Conservation (phyloP, 2,329 filamentous ascomycete species). For the Acrocalymma vagum region DNA sequence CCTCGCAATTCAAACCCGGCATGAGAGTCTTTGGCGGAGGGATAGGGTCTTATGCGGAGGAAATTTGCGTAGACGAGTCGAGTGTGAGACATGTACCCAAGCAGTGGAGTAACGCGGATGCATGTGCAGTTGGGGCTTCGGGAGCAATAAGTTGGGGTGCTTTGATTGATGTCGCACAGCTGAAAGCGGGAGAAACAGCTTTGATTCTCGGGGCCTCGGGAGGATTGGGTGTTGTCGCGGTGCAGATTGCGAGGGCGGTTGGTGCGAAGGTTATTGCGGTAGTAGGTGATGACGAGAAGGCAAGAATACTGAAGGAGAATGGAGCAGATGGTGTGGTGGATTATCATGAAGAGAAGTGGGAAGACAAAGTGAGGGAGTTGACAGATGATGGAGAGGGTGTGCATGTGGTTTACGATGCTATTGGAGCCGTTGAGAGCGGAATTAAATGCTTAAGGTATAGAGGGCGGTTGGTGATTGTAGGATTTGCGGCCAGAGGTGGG, state of each 20-base stretch:
- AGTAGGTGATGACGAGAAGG: conserved; percentile 58
- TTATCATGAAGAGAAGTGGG: conserved; percentile 57
- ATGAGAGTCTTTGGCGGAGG: conserved; percentile 63
- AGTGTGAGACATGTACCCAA: conserved; percentile 56
- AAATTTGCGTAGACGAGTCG: conserved; percentile 53
- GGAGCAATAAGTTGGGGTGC: conserved; percentile 65
- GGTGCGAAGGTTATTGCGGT: conserved; percentile 65
- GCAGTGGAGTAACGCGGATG: conserved; percentile 56
- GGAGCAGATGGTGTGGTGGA: conserved; percentile 56
- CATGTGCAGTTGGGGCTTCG: conserved; percentile 63
- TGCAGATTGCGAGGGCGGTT: conserved; percentile 62
- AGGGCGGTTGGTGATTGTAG: conserved; percentile 64
- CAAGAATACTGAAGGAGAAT: conserved; percentile 47
- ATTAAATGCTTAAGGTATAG: conserved; percentile 63
- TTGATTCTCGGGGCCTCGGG: conserved; percentile 66
- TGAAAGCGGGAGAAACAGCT: conserved; percentile 59
- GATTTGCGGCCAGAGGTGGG: conserved; percentile 64
- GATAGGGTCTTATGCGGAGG: conserved; percentile 63
- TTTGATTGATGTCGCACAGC: conserved; percentile 51
- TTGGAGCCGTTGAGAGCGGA: conserved; percentile 64
- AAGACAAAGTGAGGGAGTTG: conserved; percentile 57
- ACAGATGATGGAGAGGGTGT: conserved; percentile 61
- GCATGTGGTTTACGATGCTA: conserved; percentile 66
- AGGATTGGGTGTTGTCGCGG: conserved; percentile 64
- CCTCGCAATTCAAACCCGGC: conserved; percentile 51